Evolutionary conservation across 805 yeast genomes (phyloP).

Genomic region (Candida morakotiae): DNA sequence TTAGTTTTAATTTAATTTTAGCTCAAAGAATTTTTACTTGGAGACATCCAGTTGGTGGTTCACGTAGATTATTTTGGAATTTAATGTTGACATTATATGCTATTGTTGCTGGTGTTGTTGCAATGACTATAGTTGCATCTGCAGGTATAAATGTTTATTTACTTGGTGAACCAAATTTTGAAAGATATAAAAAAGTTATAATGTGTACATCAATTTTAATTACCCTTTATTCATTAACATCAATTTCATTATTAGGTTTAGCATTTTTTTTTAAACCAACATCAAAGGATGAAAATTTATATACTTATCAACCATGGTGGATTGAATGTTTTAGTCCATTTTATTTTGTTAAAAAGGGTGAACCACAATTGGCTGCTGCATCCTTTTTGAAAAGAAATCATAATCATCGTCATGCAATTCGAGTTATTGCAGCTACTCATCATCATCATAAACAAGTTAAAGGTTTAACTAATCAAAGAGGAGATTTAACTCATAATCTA

Average conservation of each 20-base stretch:
- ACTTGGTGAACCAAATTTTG: constrained; percentile 39
- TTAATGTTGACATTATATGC: constrained; percentile 48
- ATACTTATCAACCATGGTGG: constrained; percentile 77
- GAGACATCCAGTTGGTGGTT: constrained; percentile 72
- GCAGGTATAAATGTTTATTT: constrained; percentile 57
- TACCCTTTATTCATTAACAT: constrained; percentile 47
- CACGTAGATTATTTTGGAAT: constrained; percentile 45
- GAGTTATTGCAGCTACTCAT: constrained; percentile 55
- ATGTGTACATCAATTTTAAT: constrained; percentile 39
- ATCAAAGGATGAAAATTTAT: constrained; percentile 42
- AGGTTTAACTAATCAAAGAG: constrained; percentile 30
- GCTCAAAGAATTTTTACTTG: constrained; percentile 74
- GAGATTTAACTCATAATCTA: constrained; percentile 42
- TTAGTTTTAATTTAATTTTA: constrained; percentile 56
- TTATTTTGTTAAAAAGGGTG: constrained; percentile 55
- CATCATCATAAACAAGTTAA: constrained; percentile 26
- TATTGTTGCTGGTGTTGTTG: constrained; percentile 53
- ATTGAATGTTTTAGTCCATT: constrained; percentile 56
- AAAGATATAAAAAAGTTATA: constrained; percentile 51
- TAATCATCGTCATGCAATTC: constrained; percentile 41
- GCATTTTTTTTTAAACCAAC: constrained; percentile 59
- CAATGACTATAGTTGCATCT: constrained; percentile 68
- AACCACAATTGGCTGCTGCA: constrained; percentile 43
- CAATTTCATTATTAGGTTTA: constrained; percentile 44
- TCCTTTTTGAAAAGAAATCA: constrained; percentile 42